A percentile compares a stretch with the other conserved stretches of the same genome.
These are phyloP conservation scores for Cyberlindnera sargentensis DNA, from an alignment of 805 yeast species.

Conservation along the genomic window DNA sequence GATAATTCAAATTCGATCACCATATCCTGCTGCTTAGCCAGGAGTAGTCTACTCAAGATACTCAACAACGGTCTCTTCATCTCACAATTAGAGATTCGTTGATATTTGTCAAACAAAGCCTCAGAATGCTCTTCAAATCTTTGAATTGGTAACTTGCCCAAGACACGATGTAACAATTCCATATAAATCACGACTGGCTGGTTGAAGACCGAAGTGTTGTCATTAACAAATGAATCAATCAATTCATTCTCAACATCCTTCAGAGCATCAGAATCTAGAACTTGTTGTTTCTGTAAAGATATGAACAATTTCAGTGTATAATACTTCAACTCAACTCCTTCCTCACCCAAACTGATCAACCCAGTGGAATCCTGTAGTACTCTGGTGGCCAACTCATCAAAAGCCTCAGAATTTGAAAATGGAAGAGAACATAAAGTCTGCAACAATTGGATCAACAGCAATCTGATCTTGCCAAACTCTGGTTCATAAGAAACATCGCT, in stretches of 20 bases:
- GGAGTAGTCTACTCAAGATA: conserved; percentile 35
- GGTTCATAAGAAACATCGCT: conserved; percentile 54
- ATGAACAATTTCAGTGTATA: conserved; percentile 38
- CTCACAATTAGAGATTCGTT: conserved; percentile 23
- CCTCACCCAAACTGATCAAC: conserved; percentile 32
- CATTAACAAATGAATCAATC: conserved; percentile 34
- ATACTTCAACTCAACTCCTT: conserved; percentile 36
- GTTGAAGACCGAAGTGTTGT: conserved; percentile 15
- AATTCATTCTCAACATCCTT: conserved; percentile 31
- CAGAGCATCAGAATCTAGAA: conserved; percentile 27
- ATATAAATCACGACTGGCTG: conserved; percentile 31
- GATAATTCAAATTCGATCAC: conserved; percentile 56
- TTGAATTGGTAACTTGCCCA: conserved; percentile 24
- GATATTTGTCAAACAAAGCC: conserved; percentile 29
- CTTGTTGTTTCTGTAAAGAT: conserved; percentile 21
- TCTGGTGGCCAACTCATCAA: conserved; percentile 31
- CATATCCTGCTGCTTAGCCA: conserved; percentile 45
- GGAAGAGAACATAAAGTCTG: conserved; percentile 32
- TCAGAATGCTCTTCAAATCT: conserved; percentile 28
- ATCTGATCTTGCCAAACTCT: conserved; percentile 43
- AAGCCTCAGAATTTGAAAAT: conserved; percentile 24
- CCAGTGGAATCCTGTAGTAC: conserved; percentile 40
- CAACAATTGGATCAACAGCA: conserved; percentile 32
- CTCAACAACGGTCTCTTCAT: conserved; percentile 39
- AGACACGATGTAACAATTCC: conserved; percentile 29